These are phyloP conservation scores for Lumnitzera racemosa DNA, from an alignment of 345 rosid genomes.

Conservation along the genomic window DNA sequence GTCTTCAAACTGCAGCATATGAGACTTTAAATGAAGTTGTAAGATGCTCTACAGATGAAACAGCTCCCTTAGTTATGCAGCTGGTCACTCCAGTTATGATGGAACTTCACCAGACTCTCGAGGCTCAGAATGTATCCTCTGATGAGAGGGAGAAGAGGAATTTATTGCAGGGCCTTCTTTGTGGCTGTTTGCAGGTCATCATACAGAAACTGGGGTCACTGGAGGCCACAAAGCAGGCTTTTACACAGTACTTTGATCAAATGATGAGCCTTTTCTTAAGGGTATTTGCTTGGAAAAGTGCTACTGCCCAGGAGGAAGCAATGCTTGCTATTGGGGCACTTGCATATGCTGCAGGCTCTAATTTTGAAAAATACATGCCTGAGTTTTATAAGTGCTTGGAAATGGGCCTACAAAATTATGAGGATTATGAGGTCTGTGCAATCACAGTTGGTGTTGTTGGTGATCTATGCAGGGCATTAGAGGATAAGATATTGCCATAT, in stretches of 20 bases:
- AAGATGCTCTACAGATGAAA: slow-evolving; percentile 65
- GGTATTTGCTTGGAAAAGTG: slow-evolving; percentile 83
- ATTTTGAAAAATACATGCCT: slow-evolving; percentile 69
- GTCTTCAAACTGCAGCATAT: slow-evolving; percentile 73
- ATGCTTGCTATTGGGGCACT: slow-evolving; percentile 98
- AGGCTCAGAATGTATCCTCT: slow-evolving; percentile 56
- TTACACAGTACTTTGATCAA: slow-evolving; percentile 68
- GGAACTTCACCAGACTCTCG: slow-evolving; percentile 64
- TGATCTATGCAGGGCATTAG: slow-evolving; percentile 86
- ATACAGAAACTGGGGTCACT: slow-evolving; percentile 72
- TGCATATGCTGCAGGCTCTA: slow-evolving; percentile 82
- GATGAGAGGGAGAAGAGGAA: slow-evolving; percentile 93
- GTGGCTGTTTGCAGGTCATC: slow-evolving; percentile 92
- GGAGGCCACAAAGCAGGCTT: slow-evolving; percentile 52
- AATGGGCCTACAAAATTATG: slow-evolving; percentile 86
- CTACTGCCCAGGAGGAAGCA: slow-evolving; percentile 97
- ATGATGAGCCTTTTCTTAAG: slow-evolving; percentile 78
- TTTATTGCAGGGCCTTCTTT: slow-evolving; percentile 81
- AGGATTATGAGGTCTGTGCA: slow-evolving; percentile 90
- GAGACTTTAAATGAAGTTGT: slow-evolving; percentile 92
- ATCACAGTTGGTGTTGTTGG: slow-evolving; percentile 88
- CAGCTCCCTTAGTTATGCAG: slow-evolving; percentile 56
- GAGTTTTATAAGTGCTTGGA: slow-evolving; percentile 74
- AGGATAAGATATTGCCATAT: slow-evolving; percentile 60
- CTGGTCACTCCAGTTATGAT: slow-evolving; percentile 73